Conservation (phyloP, 106 monocot species). For the Chionographis japonica region DNA sequence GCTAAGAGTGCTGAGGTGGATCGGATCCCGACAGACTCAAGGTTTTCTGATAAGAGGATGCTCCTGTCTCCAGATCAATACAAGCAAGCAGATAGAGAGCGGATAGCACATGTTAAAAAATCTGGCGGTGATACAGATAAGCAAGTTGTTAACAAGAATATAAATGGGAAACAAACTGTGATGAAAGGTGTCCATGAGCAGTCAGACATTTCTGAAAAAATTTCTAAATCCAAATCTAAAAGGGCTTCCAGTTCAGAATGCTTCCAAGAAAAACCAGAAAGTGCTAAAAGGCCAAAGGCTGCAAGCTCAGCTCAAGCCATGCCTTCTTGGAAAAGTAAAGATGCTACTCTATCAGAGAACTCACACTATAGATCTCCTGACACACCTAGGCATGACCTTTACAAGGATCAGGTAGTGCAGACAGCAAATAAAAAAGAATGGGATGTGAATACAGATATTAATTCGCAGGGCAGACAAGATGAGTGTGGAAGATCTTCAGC, state of each 20-base stretch:
- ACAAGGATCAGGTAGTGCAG: constrained; percentile 8
- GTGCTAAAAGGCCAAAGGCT: constrained; percentile 36
- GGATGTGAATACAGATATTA: constrained; percentile 9
- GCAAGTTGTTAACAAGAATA: constrained; percentile 1
- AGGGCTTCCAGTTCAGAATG: constrained; percentile 21
- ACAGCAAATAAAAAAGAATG: constrained; percentile 7
- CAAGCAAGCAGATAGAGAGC: constrained; percentile 8
- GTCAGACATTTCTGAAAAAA: constrained; percentile 15
- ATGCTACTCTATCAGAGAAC: constrained; percentile 8
- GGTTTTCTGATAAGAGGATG: constrained; percentile 6
- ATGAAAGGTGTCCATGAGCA: constrained; percentile 16
- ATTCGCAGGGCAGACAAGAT: constrained; percentile 12
- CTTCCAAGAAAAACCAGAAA: constrained; percentile 30
- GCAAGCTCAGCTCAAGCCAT: constrained; percentile 23
- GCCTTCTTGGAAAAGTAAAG: constrained; percentile 19
- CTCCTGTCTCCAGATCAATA: constrained; percentile 11
- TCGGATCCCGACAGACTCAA: constrained; percentile 4
- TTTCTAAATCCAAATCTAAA: constrained; percentile 33
- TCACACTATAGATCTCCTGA: constrained; percentile 18
- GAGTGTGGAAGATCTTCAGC: constrained; percentile 13
- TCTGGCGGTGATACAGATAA: constrained; percentile 6
- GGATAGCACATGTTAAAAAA: constrained; percentile 8
- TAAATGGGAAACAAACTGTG: constrained; percentile 13
- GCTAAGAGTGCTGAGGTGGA: constrained; percentile 2
- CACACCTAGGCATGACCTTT: constrained; percentile 17